phyloP scores from a whole-genome alignment of 192 early-diverging fungal genomes.

The Phycomyces blakesleeanus region DNA sequence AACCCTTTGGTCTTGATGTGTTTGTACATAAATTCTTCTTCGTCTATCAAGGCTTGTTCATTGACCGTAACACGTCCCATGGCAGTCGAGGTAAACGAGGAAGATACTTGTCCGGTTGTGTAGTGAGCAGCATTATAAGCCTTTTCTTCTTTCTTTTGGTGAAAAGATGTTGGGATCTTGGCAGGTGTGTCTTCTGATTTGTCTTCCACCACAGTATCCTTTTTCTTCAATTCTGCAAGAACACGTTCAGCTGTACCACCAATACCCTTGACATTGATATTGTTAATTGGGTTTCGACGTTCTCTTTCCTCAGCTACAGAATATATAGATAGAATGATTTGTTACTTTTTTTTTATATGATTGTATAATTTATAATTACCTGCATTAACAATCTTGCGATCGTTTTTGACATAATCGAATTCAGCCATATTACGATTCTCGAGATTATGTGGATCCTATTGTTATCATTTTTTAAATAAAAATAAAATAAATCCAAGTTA shows the following conservation, averaged over 20 bases:
- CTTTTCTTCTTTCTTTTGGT: conserved; percentile 42
- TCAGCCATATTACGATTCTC: conserved; percentile 59
- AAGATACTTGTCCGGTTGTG: conserved; percentile 71
- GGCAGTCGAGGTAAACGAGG: conserved; percentile 86
- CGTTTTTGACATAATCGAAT: conserved; percentile 75
- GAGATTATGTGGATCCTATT: conserved; percentile 79
- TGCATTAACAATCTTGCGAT: conserved; percentile 55
- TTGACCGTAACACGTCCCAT: conserved; percentile 68
- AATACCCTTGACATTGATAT: conserved; percentile 62
- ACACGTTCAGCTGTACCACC: conserved; percentile 56
- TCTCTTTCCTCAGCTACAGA: conserved; percentile 40
- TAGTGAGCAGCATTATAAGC: conserved; percentile 81
- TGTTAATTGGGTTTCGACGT: conserved; percentile 50
- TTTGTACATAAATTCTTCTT: conserved; percentile 89
- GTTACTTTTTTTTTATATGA: too few relatives aligned
- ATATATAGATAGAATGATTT: too few relatives aligned
- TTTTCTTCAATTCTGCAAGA: conserved; percentile 45
- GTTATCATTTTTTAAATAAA: too few relatives aligned
- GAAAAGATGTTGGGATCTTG: conserved; percentile 7
- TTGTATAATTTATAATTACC: conserved; percentile 26
- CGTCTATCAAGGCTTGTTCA: conserved; percentile 62
- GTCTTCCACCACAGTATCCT: conserved; percentile 32
- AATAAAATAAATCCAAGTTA: too few relatives aligned
- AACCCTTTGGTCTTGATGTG: conserved; percentile 80
- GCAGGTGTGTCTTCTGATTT: conserved; percentile 2